Conservation (phyloP, 257 asterid species). For the Orobanche coerulescens region DNA sequence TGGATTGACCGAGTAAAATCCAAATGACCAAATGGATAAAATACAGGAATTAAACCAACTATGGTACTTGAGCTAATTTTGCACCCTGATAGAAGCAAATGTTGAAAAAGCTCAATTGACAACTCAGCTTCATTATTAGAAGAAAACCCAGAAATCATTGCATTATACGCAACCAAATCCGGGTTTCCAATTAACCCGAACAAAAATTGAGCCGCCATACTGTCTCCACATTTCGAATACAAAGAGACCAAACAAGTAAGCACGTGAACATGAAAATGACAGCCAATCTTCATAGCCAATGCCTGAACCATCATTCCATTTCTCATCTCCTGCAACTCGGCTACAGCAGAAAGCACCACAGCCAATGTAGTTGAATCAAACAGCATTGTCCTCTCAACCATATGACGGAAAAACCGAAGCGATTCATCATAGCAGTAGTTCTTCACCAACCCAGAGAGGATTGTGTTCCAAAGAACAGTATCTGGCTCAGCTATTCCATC, state of each 20-base stretch:
- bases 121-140: conserved; percentile 37
- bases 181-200: conserved; percentile 52
- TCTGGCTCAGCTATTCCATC: conserved; percentile 59
- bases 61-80: conserved; percentile 59
- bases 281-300: conserved; percentile 61
- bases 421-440: conserved; percentile 51
- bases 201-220: conserved; percentile 42
- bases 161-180: conserved; percentile 66
- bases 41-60: conserved; percentile 72
- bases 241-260: conserved; percentile 67
- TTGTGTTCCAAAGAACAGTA: conserved; percentile 78
- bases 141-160: conserved; percentile 68
- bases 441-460: conserved; percentile 71
- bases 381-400: conserved; percentile 37
- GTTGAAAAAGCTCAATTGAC: conserved; percentile 50
- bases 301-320: conserved; percentile 69
- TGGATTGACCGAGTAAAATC: conserved; percentile 48
- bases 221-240: conserved; percentile 75
- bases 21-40: conserved; percentile 63
- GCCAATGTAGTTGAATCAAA: conserved; percentile 70
- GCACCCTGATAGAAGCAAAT: conserved; percentile 41
- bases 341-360: conserved; percentile 53
- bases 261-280: conserved; percentile 50
- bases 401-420: conserved; percentile 24
- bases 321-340: conserved; percentile 70